Conservation (phyloP, 2,329 filamentous ascomycete species). For the Aureobasidium sp. region DNA sequence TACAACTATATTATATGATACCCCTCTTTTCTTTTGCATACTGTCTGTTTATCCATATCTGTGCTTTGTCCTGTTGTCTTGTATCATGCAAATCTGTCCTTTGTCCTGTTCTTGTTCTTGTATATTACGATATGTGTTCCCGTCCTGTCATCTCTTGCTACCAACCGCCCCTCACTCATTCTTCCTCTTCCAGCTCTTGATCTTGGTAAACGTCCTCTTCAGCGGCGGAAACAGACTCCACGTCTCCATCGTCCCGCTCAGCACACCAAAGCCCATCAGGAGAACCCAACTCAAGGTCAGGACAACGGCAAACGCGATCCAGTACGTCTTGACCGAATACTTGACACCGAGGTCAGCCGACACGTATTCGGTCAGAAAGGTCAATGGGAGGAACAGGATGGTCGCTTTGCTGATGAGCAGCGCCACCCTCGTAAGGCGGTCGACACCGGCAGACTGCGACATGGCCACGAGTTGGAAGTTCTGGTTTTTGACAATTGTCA, state of each 20-base stretch:
- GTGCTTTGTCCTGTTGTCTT: not conserved
- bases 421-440: slow-evolving; percentile 61
- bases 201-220: not conserved
- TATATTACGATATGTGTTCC: not conserved
- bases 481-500: slow-evolving; percentile 33
- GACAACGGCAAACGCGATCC: slow-evolving; percentile 57
- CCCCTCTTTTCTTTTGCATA: slow-evolving; percentile 1
- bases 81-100: not conserved
- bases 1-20: slow-evolving; percentile 4
- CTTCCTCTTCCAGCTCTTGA: slow-evolving; percentile 9
- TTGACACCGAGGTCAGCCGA: slow-evolving; percentile 51
- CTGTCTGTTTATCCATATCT: not conserved
- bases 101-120: not conserved
- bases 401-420: slow-evolving; percentile 66
- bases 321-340: slow-evolving; percentile 57
- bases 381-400: slow-evolving; percentile 67
- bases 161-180: not conserved
- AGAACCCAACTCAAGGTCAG: slow-evolving; percentile 50
- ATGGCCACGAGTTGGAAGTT: slow-evolving; percentile 72
- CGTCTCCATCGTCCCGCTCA: slow-evolving; percentile 48
- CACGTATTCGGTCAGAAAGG: slow-evolving; percentile 67
- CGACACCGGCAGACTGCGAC: slow-evolving; percentile 64
- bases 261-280: slow-evolving; percentile 48
- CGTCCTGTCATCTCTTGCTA: not conserved
- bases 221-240: slow-evolving; percentile 11